Evolutionary conservation across 345 rosid genomes (phyloP), one percentile per base, ranked within the genome.

Genomic region (Hibiscus tridactylites): DNA sequence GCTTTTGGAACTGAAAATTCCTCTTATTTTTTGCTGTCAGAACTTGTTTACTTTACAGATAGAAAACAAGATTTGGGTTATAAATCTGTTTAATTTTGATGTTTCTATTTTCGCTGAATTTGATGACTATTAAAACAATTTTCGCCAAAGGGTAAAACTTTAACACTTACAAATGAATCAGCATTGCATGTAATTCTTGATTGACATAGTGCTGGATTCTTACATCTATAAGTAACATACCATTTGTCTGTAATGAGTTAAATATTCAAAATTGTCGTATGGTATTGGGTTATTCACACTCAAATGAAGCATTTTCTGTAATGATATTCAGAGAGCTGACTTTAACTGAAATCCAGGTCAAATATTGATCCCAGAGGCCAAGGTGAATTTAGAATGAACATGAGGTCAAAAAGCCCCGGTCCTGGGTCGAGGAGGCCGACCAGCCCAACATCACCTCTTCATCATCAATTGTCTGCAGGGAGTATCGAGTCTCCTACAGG

Each of bases 381-480:
- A 37, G 68, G 78, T 64, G 91, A 89, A 24, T 47, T 62, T 65
- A 89, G 80, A 75, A 52, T 75, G 24, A 76, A 72, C 61, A 78
- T 53, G 62, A 72, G 79, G 53, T 74, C 92, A 15, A 86, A 81
- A 73, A 88, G 91, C 54, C 90, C 89, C 0, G 81, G 84, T 42
- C 74, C 85, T 6, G 83, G 76, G 58, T 84, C 91, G 0, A 85
- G 86, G 74, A 88, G 80, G 26, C 75, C 88, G 12, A 82, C 89
- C 35, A 87, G 97, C 71, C 94, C 95, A 1, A 83, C 90, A 16
- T 94, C 97, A 19, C 96, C 97, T 54, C 82, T 91, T 52, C 92
- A 88, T 78, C 77, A 83, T 5, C 84, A 82, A 59, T 77, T 88
- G 24, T 77, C 82, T 3, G 88, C 78, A 6, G 68, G 74, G 74